Percentiles rank a stretch among this genome's conserved stretches.
These are phyloP conservation scores for Phoma sp. DNA, from an alignment of 2,329 filamentous ascomycete genomes.

Conservation along the genomic window DNA sequence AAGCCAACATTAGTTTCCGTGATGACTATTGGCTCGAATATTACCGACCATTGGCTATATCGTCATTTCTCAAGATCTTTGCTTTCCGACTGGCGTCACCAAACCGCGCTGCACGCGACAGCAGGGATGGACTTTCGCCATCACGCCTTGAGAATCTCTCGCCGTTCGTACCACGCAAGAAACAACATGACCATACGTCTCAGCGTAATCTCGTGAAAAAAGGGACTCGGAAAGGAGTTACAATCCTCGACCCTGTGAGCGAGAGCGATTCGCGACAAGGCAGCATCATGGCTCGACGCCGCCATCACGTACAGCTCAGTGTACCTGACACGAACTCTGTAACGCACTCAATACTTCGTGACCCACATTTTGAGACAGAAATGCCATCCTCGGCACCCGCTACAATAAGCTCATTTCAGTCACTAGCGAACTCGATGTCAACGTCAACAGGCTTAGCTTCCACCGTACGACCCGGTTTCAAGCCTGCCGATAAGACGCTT, in stretches of 20 bases:
- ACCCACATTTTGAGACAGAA: slow-evolving; percentile 47
- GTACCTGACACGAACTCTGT: slow-evolving; percentile 44
- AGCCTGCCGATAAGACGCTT: slow-evolving; percentile 76
- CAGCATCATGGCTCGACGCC: slow-evolving; percentile 28
- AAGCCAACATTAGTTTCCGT: slow-evolving; percentile 63
- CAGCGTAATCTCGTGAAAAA: slow-evolving; percentile 70
- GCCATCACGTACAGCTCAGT: slow-evolving; percentile 31
- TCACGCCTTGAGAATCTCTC: slow-evolving; percentile 83
- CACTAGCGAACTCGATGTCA: slow-evolving; percentile 38
- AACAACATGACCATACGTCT: slow-evolving; percentile 61
- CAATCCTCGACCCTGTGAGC: slow-evolving; percentile 68
- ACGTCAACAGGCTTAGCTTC: slow-evolving; percentile 38
- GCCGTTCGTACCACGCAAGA: slow-evolving; percentile 79
- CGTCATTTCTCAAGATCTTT: slow-evolving; percentile 91
- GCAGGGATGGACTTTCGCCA: slow-evolving; percentile 75
- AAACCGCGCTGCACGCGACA: slow-evolving; percentile 80
- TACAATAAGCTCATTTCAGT: slow-evolving; percentile 27
- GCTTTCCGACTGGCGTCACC: slow-evolving; percentile 86
- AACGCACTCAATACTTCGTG: slow-evolving; percentile 54
- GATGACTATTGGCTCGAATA: slow-evolving; percentile 99
- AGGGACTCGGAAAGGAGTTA: slow-evolving; percentile 70
- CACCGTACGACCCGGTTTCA: slow-evolving; percentile 41
- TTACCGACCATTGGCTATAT: slow-evolving; percentile 86
- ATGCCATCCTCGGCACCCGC: slow-evolving; percentile 30
- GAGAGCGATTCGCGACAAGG: slow-evolving; percentile 40